Conservation (phyloP, 169 alveolate species). For the Plasmodium sp. region DNA sequence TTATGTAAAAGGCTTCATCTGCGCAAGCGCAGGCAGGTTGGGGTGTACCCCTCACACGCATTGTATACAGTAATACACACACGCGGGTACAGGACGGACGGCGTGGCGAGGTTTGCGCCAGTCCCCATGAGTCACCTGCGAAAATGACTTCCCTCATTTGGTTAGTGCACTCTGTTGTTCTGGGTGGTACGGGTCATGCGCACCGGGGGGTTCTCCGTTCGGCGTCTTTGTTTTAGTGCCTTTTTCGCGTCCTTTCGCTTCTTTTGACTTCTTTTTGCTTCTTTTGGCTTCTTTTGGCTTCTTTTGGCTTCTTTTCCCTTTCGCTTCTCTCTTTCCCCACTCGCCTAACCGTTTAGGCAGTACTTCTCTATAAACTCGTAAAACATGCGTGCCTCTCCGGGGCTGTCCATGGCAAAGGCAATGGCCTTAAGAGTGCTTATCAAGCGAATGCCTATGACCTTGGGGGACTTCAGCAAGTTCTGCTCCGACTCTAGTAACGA, state of each 20-base stretch:
- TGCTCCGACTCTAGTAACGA: conserved; percentile 62
- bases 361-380: conserved; percentile 54
- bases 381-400: conserved; percentile 70
- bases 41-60: neutral
- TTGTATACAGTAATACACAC: neutral
- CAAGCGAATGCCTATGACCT: conserved; percentile 66
- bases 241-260: neutral
- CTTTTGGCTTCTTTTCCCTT: neutral
- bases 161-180: neutral
- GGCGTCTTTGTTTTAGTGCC: too few relatives aligned
- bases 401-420: conserved; percentile 71
- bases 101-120: neutral
- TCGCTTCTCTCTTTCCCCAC: neutral
- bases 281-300: neutral
- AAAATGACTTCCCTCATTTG: neutral
- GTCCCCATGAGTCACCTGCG: neutral
- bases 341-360: conserved; percentile 17
- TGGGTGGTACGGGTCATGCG: neutral
- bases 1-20: neutral
- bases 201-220: neutral
- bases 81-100: neutral
- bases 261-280: neutral
- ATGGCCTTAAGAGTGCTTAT: conserved; percentile 72
- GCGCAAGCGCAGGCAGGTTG: neutral
- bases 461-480: conserved; percentile 60